A percentile compares a stretch with the other conserved stretches of the same genome.
phyloP scores from a whole-genome alignment of 1,139 yeast genomes.

The Zygosaccharomyces pseudobailii region DNA sequence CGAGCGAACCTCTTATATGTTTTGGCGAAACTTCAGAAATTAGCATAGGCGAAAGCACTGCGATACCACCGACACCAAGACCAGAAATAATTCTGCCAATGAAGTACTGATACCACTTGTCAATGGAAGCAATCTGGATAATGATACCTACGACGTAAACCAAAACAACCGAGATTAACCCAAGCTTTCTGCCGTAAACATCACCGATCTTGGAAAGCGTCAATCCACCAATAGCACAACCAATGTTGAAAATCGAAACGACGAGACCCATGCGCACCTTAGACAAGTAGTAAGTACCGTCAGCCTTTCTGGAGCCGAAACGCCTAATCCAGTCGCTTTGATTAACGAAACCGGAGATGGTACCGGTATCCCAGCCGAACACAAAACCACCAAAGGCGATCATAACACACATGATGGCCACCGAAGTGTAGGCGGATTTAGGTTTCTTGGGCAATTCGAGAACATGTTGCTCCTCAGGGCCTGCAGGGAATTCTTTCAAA shows the following conservation, averaged over 20 bases:
- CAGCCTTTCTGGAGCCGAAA: slow-evolving; percentile 39
- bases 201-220: slow-evolving; percentile 51
- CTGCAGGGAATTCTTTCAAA: slow-evolving; percentile 12
- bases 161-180: slow-evolving; percentile 50
- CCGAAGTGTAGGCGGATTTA: slow-evolving; percentile 46
- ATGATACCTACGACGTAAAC: slow-evolving; percentile 60
- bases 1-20: slow-evolving; percentile 63
- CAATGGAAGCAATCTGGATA: slow-evolving; percentile 55
- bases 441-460: slow-evolving; percentile 40
- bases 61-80: slow-evolving; percentile 59
- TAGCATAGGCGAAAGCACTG: slow-evolving; percentile 59
- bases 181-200: slow-evolving; percentile 57
- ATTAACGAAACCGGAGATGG: slow-evolving; percentile 72
- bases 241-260: slow-evolving; percentile 64
- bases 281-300: slow-evolving; percentile 41
- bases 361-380: slow-evolving; percentile 77
- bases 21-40: slow-evolving; percentile 65
- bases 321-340: slow-evolving; percentile 56
- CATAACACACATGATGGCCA: slow-evolving; percentile 39
- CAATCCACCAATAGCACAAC: slow-evolving; percentile 68
- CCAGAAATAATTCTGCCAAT: slow-evolving; percentile 65
- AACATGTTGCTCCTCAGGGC: slow-evolving; percentile 9
- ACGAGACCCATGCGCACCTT: slow-evolving; percentile 59
- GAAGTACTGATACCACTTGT: slow-evolving; percentile 49
- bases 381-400: slow-evolving; percentile 67